A percentile compares a stretch with the other conserved stretches of the same genome.
Evolutionary conservation across 2,329 filamentous ascomycete genomes (phyloP).

Genomic region (Neoascochyta sp.): DNA sequence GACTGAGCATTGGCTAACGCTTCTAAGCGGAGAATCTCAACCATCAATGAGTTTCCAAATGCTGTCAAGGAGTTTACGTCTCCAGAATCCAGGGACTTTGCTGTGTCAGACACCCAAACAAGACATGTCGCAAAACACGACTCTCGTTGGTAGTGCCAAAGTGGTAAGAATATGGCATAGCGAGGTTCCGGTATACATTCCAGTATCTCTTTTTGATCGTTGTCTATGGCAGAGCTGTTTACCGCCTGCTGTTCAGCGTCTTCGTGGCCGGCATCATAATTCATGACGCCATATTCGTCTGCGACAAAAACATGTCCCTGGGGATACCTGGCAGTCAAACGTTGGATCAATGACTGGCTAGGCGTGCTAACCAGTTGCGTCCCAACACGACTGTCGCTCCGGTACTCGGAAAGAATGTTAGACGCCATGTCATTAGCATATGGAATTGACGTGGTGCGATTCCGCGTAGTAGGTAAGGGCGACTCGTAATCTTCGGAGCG

Average conservation of each 20-base stretch:
- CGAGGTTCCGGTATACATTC: constrained; percentile 6
- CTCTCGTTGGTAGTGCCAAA: constrained; percentile 26
- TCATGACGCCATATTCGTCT: constrained; percentile 7
- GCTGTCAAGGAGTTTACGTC: constrained; percentile 9
- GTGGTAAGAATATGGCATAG: constrained; percentile 16
- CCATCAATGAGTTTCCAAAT: constrained; percentile 33
- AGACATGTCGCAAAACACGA: constrained; percentile 16
- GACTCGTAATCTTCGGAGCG: background rate
- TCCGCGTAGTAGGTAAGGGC: background rate
- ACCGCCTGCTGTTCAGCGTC: background rate
- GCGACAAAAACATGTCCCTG: constrained; percentile 8
- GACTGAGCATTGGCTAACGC: constrained; percentile 34
- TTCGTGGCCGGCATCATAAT: constrained; percentile 1
- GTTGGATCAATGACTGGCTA: constrained; percentile 7
- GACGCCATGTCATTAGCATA: background rate
- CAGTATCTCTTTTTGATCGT: constrained; percentile 5
- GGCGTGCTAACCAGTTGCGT: background rate
- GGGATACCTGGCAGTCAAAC: constrained; percentile 7
- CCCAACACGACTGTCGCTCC: background rate
- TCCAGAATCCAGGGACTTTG: constrained; percentile 11
- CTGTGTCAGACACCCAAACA: constrained; percentile 15
- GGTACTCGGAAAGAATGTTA: constrained; percentile 4
- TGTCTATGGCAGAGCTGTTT: background rate
- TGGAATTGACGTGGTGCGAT: background rate
- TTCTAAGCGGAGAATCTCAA: constrained; percentile 42